Evolutionary conservation across 352 stramenopile species (phyloP).

Genomic region (Phytopythium cucurbitacearum): DNA sequence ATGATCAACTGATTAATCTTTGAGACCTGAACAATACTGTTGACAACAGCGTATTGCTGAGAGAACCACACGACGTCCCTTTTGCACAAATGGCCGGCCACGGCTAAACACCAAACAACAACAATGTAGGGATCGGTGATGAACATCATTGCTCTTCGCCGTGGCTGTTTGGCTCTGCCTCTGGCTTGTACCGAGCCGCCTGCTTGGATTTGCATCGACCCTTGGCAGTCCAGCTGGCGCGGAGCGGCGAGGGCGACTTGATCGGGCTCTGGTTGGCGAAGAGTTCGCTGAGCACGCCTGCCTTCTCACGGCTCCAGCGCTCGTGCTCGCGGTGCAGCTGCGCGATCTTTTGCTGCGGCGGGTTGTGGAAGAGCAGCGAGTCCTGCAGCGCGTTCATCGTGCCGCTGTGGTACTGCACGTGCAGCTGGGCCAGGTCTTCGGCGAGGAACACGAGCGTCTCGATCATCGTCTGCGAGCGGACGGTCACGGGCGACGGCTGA

Average conservation of each 20-base stretch:
- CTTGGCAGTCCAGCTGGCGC: not conserved
- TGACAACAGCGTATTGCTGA: conserved; percentile 59
- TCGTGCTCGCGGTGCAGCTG: conserved; percentile 50
- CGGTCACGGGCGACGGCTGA: conserved; percentile 55
- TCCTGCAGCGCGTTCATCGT: conserved; percentile 77
- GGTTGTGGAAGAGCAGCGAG: conserved; percentile 77
- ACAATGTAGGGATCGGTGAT: too few species aligned
- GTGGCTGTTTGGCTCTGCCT: not conserved
- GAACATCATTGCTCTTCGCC: not conserved
- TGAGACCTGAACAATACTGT: conserved; percentile 74
- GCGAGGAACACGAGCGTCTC: conserved; percentile 58
- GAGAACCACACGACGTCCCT: conserved; percentile 32
- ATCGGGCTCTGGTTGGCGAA: conserved; percentile 13
- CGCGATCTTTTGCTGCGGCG: conserved; percentile 66
- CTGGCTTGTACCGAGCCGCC: not conserved
- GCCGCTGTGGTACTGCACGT: conserved; percentile 66
- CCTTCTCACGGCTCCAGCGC: conserved; percentile 48
- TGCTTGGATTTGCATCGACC: not conserved
- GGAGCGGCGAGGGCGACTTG: not conserved
- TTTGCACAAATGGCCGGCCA: too few species aligned
- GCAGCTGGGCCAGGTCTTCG: conserved; percentile 42
- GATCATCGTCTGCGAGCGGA: conserved; percentile 58
- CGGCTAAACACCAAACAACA: too few species aligned
- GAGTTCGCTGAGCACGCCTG: conserved; percentile 42
- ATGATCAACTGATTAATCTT: conserved; percentile 89